Conservation (phyloP, 352 stramenopile species). For the Globisporangium sylvaticum region DNA sequence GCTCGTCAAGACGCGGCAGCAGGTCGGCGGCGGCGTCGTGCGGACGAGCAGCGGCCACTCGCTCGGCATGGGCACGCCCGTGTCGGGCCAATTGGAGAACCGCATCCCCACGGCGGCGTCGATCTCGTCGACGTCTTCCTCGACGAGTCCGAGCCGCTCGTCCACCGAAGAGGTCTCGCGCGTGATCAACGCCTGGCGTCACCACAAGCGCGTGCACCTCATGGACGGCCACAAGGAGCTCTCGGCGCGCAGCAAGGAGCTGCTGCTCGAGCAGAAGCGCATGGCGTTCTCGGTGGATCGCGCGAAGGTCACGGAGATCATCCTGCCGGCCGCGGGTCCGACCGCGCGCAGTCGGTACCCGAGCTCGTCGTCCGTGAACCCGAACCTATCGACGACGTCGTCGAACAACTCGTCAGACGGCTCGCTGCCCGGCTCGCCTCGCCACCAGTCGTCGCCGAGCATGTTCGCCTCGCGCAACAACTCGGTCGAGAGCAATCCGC, state of each 20-base stretch:
- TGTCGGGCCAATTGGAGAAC: conserved; percentile 39
- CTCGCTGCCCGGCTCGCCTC: conserved; percentile 23
- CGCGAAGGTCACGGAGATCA: conserved; percentile 83
- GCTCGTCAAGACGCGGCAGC: conserved; percentile 70
- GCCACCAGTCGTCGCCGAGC: conserved; percentile 29
- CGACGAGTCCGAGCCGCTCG: conserved; percentile 48
- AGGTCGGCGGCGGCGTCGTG: conserved; percentile 35
- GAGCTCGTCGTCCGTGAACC: conserved; percentile 39
- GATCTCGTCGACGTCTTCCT: conserved; percentile 27
- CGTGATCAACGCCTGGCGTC: conserved; percentile 80
- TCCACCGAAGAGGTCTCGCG: conserved; percentile 71
- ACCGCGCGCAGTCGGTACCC: conserved; percentile 47
- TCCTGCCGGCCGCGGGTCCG: conserved; percentile 55
- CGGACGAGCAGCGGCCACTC: conserved; percentile 49
- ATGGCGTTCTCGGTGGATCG: conserved; percentile 83
- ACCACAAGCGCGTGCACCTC: conserved; percentile 84
- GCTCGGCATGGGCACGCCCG: conserved; percentile 29
- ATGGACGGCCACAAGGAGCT: conserved; percentile 88
- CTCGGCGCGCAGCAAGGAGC: conserved; percentile 65
- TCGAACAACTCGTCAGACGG: conserved; percentile 33
- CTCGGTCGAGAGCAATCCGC: conserved; percentile 37
- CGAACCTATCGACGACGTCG: conserved; percentile 34
- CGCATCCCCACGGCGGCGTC: conserved; percentile 42
- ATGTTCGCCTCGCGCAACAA: conserved; percentile 34
- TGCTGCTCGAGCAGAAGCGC: conserved; percentile 85